These are phyloP conservation scores for Beauveria medogensis DNA, from an alignment of 2,329 filamentous ascomycete species.

Conservation along the genomic window DNA sequence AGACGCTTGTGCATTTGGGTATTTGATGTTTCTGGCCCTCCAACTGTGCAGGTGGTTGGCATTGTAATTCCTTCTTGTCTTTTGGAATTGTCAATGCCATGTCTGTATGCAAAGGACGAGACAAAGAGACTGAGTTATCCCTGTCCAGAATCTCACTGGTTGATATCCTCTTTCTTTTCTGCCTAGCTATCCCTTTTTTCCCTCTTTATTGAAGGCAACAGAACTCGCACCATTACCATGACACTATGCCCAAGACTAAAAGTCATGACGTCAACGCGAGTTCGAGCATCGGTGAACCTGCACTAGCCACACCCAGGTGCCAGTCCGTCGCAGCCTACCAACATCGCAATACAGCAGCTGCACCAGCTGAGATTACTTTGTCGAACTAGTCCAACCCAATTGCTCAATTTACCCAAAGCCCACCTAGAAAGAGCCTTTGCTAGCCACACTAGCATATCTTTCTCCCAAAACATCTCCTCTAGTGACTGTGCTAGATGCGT, in stretches of 20 bases:
- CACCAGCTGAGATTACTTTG: neutral
- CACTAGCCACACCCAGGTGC: slow-evolving; percentile 4
- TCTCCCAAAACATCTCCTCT: neutral
- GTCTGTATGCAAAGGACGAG: too few species aligned
- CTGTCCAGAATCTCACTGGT: too few species aligned
- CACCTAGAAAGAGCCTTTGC: neutral
- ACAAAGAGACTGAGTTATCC: too few species aligned
- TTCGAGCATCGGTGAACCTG: neutral
- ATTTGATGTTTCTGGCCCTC: neutral
- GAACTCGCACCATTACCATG: neutral
- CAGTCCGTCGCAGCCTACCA: neutral
- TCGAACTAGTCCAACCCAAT: neutral
- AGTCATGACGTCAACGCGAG: slow-evolving; percentile 11
- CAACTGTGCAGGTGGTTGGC: neutral
- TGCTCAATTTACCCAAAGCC: too few species aligned
- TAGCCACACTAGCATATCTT: neutral
- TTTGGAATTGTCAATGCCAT: neutral
- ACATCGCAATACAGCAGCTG: neutral
- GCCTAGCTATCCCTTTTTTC: neutral
- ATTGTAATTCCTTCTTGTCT: neutral
- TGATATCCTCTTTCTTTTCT: neutral
- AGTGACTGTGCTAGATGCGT: neutral
- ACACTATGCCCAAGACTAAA: neutral
- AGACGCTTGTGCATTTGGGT: too few species aligned
- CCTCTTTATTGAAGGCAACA: neutral